These are phyloP conservation scores for Camelina hispida DNA, from an alignment of 345 rosid species.

Conservation along the genomic window DNA sequence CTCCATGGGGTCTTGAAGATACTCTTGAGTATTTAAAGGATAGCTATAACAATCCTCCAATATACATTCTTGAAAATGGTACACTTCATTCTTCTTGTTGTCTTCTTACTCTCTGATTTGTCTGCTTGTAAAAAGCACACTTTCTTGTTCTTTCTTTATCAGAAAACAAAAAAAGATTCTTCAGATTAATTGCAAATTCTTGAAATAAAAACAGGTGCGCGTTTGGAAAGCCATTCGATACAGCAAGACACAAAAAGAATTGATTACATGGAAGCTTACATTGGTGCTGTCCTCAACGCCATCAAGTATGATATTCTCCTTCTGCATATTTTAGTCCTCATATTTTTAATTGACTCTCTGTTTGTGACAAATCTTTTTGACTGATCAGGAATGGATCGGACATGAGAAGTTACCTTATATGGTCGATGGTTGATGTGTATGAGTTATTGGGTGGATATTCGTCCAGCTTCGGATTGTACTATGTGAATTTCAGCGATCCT, in stretches of 20 bases:
- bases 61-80: constrained; percentile 60
- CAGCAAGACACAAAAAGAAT: constrained; percentile 50
- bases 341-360: not conserved
- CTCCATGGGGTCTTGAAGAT: constrained; percentile 46
- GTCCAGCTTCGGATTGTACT: constrained; percentile 45
- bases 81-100: constrained; percentile 19
- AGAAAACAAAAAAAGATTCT: not conserved
- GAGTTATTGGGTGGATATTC: constrained; percentile 50
- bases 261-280: constrained; percentile 43
- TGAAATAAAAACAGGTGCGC: constrained; percentile 35
- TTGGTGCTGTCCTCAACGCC: constrained; percentile 52
- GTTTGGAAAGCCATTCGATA: constrained; percentile 23
- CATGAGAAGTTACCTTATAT: constrained; percentile 55
- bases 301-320: constrained; percentile 42
- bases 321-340: not conserved
- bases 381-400: constrained; percentile 59
- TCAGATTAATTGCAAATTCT: not conserved
- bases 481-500: constrained; percentile 57
- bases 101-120: not conserved
- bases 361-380: constrained; percentile 1
- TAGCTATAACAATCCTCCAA: constrained; percentile 51
- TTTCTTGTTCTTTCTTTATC: not conserved
- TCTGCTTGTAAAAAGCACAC: not conserved
- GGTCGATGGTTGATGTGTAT: constrained; percentile 58
- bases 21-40: constrained; percentile 49